These are phyloP conservation scores for Melampsora larici-populina DNA, from an alignment of 1,284 basidiomycete genomes.

Conservation along the genomic window DNA sequence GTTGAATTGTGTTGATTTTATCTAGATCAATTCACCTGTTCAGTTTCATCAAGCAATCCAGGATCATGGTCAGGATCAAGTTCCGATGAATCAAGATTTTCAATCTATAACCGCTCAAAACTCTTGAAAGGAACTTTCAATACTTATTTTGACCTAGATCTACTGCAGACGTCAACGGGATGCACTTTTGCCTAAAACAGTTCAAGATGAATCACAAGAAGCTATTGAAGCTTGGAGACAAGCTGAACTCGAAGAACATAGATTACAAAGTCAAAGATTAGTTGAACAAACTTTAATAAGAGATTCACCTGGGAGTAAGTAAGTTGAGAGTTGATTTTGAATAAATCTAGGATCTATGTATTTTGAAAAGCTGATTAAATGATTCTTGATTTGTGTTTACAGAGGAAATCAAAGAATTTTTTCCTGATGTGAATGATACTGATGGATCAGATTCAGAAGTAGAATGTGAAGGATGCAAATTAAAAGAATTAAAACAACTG, in stretches of 20 bases:
- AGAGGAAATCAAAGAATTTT: conserved; percentile 79
- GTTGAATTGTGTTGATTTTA: not conserved
- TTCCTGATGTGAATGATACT: conserved; percentile 88
- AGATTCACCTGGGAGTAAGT: conserved; percentile 6
- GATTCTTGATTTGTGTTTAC: conserved; percentile 18
- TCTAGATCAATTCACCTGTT: not conserved
- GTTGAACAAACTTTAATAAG: conserved; percentile 22
- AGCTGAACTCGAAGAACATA: conserved; percentile 8
- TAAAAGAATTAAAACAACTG: too few relatives aligned
- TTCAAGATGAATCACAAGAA: conserved; percentile 35
- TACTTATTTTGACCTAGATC: too few relatives aligned
- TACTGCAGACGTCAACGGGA: too few relatives aligned
- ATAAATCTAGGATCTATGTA: not conserved
- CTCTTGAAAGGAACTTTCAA: too few relatives aligned
- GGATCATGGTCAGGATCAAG: conserved; percentile 3
- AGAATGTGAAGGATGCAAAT: too few relatives aligned
- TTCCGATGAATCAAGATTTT: conserved; percentile 50
- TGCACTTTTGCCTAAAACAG: too few relatives aligned
- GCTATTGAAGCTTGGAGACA: not conserved
- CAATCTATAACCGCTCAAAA: conserved; percentile 58
- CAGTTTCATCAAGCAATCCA: too few relatives aligned
- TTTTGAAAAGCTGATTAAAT: not conserved
- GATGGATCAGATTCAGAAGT: conserved; percentile 90
- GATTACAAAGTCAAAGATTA: conserved; percentile 26
- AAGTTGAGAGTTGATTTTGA: conserved; percentile 39